phyloP scores from a whole-genome alignment of 2,329 filamentous ascomycete species.

The Sporothrix schenckii region DNA sequence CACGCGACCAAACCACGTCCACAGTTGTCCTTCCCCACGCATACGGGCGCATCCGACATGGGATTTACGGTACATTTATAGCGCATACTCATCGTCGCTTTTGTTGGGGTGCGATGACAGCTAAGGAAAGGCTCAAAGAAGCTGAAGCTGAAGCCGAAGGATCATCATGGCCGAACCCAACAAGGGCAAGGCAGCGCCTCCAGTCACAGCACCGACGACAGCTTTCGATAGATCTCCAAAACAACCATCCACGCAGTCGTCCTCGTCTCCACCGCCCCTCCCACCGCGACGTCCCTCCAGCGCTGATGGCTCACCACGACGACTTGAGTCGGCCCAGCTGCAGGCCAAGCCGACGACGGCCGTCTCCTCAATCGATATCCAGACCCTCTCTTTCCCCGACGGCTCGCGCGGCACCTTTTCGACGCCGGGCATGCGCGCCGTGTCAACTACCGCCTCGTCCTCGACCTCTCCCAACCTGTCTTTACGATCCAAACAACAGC shows the following conservation, averaged over 20 bases:
- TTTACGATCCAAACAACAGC: neutral
- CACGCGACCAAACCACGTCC: neutral
- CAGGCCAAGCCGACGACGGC: slow-evolving; percentile 79
- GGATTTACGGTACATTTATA: neutral
- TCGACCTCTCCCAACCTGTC: slow-evolving; percentile 27
- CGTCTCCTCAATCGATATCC: slow-evolving; percentile 77
- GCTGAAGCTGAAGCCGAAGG: neutral
- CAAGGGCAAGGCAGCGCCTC: slow-evolving; percentile 32
- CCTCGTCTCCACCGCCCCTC: slow-evolving; percentile 59
- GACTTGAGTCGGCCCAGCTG: slow-evolving; percentile 45
- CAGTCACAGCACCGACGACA: slow-evolving; percentile 12
- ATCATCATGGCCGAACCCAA: slow-evolving; percentile 38
- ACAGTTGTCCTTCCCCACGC: neutral
- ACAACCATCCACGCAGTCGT: slow-evolving; percentile 37
- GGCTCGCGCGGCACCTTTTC: slow-evolving; percentile 67
- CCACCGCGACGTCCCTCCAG: slow-evolving; percentile 39
- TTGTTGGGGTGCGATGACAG: slow-evolving; percentile 6
- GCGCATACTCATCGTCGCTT: slow-evolving; percentile 4
- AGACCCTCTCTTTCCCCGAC: slow-evolving; percentile 73
- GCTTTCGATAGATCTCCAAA: slow-evolving; percentile 41
- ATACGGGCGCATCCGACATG: neutral
- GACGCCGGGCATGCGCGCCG: slow-evolving; percentile 44
- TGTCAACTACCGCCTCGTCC: slow-evolving; percentile 43
- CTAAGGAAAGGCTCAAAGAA: neutral
- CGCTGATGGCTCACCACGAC: slow-evolving; percentile 34